Evolutionary conservation across 768 basidiomycete species (phyloP).

Genomic region (Lactarius quietus): DNA sequence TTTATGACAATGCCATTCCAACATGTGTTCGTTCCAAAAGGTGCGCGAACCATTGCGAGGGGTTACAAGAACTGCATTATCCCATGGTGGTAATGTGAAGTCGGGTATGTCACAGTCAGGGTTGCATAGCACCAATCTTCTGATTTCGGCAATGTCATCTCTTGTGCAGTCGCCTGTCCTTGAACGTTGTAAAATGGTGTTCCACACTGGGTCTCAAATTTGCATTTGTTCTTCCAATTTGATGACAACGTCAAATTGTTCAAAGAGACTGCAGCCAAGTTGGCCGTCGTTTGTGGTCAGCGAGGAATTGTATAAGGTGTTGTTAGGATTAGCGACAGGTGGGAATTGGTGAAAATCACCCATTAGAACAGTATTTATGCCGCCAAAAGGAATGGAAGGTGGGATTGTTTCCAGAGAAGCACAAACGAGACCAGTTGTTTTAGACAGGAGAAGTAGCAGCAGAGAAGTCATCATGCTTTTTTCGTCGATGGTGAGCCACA

Average conservation of each 20-base stretch:
- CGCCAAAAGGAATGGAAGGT: background rate
- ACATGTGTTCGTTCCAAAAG: constrained; percentile 36
- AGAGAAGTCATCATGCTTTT: no score
- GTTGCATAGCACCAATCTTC: background rate
- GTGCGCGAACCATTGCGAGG: constrained; percentile 37
- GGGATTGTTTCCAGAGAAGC: no score
- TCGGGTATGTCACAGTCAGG: background rate
- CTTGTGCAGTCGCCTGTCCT: background rate
- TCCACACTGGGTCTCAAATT: background rate
- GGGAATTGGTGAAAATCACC: background rate
- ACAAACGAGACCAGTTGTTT: no score
- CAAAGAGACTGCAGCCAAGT: background rate
- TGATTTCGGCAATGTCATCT: background rate
- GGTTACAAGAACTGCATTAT: constrained; percentile 35
- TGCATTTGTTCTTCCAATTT: background rate
- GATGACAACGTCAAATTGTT: background rate
- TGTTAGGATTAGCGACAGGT: background rate
- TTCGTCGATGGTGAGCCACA: no score
- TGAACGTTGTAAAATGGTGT: background rate
- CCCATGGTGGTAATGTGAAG: constrained; percentile 31
- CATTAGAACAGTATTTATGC: background rate
- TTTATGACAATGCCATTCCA: constrained; percentile 27
- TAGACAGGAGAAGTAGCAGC: no score
- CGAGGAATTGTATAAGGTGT: background rate
- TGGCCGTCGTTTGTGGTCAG: background rate